phyloP scores from a whole-genome alignment of 1,284 basidiomycete genomes.

The Meripilus lineatus region DNA sequence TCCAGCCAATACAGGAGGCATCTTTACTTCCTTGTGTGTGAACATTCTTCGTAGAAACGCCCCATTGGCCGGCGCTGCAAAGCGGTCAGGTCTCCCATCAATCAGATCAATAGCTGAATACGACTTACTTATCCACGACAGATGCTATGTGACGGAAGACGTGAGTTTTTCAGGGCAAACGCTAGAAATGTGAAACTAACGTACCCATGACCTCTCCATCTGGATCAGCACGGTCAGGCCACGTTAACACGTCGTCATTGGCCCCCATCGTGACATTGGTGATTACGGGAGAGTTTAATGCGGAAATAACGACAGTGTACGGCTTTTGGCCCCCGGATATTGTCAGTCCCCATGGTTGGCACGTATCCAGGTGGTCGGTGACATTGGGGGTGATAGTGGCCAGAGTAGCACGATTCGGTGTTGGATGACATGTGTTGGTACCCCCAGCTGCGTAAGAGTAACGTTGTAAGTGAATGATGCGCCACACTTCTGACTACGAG shows the following conservation, averaged over 20 bases:
- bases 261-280: conserved; percentile 40
- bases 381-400: conserved; percentile 40
- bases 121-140: conserved; percentile 36
- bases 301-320: conserved; percentile 40
- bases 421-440: conserved; percentile 34
- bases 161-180: too few species aligned
- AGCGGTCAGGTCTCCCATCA: neutral
- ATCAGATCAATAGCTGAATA: neutral
- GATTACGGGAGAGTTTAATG: conserved; percentile 32
- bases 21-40: conserved; percentile 3
- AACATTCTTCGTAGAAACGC: conserved; percentile 3
- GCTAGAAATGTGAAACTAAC: too few species aligned
- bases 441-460: conserved; percentile 25
- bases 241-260: conserved; percentile 40
- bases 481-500: neutral
- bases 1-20: conserved; percentile 9
- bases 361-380: conserved; percentile 36
- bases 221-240: conserved; percentile 42
- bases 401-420: conserved; percentile 19
- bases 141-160: conserved; percentile 25
- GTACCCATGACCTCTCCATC: conserved; percentile 36
- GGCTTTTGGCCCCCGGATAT: conserved; percentile 43
- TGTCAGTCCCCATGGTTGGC: conserved; percentile 42
- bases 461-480: too few species aligned
- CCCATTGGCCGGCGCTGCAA: conserved; percentile 4